Conservation (phyloP, 768 basidiomycete genomes). For the Xerocomus potaroensis region DNA sequence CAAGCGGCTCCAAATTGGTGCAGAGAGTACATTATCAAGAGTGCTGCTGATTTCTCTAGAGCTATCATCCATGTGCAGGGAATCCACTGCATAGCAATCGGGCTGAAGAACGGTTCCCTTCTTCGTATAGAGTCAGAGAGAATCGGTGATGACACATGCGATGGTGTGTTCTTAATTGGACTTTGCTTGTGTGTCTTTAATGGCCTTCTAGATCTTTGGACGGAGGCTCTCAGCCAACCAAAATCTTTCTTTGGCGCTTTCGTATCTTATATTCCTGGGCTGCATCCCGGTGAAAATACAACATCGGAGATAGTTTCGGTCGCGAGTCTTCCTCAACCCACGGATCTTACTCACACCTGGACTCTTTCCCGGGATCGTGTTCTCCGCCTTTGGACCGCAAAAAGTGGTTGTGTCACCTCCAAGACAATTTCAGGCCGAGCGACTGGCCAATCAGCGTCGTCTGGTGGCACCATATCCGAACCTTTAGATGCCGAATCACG, state of each 20-base stretch:
- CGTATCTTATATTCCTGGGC: constrained; percentile 58
- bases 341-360: constrained; percentile 72
- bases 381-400: constrained; percentile 79
- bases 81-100: constrained; percentile 60
- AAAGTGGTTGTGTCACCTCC: constrained; percentile 66
- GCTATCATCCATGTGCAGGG: constrained; percentile 65
- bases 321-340: constrained; percentile 70
- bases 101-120: constrained; percentile 56
- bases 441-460: constrained; percentile 29
- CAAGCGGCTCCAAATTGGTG: constrained; percentile 53
- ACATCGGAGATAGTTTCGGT: constrained; percentile 66
- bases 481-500: constrained; percentile 60
- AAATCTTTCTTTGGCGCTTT: constrained; percentile 63
- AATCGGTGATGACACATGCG: constrained; percentile 46
- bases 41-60: constrained; percentile 38
- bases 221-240: constrained; percentile 59
- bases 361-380: constrained; percentile 85
- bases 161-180: constrained; percentile 45
- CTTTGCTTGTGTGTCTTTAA: constrained; percentile 6
- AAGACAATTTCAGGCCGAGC: constrained; percentile 44
- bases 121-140: constrained; percentile 67
- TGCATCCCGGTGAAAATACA: constrained; percentile 42
- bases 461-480: constrained; percentile 35
- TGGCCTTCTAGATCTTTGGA: constrained; percentile 58
- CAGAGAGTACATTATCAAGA: constrained; percentile 65